Evolutionary conservation across 2,329 filamentous ascomycete genomes (phyloP).

Genomic region (Cordyceps pruinosa): DNA sequence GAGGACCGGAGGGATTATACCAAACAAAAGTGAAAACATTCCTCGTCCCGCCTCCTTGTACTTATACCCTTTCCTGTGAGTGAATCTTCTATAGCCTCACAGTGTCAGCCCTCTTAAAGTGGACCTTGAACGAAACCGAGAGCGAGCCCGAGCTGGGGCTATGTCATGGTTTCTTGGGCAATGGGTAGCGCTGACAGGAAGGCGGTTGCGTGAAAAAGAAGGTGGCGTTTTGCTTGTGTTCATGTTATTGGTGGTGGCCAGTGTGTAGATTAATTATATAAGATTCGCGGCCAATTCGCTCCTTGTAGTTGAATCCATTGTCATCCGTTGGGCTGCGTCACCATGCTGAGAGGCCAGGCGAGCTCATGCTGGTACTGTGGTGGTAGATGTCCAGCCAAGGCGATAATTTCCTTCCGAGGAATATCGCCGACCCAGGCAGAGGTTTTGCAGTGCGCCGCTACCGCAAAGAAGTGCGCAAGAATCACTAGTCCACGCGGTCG

Average conservation of each 20-base stretch:
- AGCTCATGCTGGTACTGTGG: conserved; percentile 9
- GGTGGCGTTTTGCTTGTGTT: too few relatives aligned
- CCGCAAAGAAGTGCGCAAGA: conserved; percentile 20
- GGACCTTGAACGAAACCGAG: conserved; percentile 15
- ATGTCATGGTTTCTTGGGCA: background rate
- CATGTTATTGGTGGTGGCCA: background rate
- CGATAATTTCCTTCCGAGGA: conserved; percentile 10
- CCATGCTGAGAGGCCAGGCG: conserved; percentile 12
- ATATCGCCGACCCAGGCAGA: conserved; percentile 16
- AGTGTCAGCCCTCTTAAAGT: conserved; percentile 1
- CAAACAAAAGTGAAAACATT: background rate
- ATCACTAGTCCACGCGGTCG: conserved; percentile 19
- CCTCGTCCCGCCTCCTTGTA: background rate
- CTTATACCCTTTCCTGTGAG: background rate
- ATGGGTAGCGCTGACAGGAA: background rate
- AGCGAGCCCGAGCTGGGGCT: background rate
- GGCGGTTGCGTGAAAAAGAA: background rate
- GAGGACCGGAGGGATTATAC: too few relatives aligned
- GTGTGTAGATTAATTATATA: background rate
- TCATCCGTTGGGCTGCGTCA: background rate
- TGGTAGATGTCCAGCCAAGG: conserved; percentile 9
- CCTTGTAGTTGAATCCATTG: background rate
- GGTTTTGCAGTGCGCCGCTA: conserved; percentile 12
- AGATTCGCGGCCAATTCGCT: background rate
- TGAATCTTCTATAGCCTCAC: background rate